Base-by-base conservation (phyloP, 192 early-diverging fungal species). In the Backusella morwellensis region DNA sequence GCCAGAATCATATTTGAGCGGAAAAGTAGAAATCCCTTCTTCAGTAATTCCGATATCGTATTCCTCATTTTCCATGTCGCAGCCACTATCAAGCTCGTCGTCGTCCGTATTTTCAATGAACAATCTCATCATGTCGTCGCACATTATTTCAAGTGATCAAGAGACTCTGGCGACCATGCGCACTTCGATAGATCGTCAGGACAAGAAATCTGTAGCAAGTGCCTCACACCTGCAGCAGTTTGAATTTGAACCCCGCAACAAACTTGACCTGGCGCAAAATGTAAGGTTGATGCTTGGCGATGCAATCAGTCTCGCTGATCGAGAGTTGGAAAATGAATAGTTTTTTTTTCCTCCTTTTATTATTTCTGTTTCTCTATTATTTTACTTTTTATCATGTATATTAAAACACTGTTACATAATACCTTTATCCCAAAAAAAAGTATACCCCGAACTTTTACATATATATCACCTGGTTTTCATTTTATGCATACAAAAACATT, bases 261-360 rank as follows among this genome's bases (percentile, higher is more conserved):
- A n/a, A 35, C 29, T 68, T 7, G 35, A 68, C 21, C 21, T 72
- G 34, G 71, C 71, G 29, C 44, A 72, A 72, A 44, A 72, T 15
- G 71, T 72, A 44, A 72, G 42, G n/a, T 29, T 8, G 21, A 54
- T 72, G 36, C 40, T 72, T n/a, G 71, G 71, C 23, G 71, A 72
- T 52, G 71, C 71, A 34, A 72, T 72, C 42, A 44, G 23, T 52
- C 40, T 52, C 6, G 71, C 71, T 35, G 71, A 72, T 52, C 71
- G 29, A 72, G 71, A 72, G 42, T 35, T 72, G 40, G 71, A 72
- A 15, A 40, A 26, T 26, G 35, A 70, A 70, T 41, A 21, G 12
- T 19, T n/a, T 69, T 36, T 36, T n/a, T n/a, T 69, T n/a, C 2
- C 23, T 8, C n/a, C 8, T 38, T 7, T 38, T 69, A n/a, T 21